These are phyloP conservation scores for Niveomyces coronatus DNA, from an alignment of 2,329 filamentous ascomycete species.

Conservation along the genomic window DNA sequence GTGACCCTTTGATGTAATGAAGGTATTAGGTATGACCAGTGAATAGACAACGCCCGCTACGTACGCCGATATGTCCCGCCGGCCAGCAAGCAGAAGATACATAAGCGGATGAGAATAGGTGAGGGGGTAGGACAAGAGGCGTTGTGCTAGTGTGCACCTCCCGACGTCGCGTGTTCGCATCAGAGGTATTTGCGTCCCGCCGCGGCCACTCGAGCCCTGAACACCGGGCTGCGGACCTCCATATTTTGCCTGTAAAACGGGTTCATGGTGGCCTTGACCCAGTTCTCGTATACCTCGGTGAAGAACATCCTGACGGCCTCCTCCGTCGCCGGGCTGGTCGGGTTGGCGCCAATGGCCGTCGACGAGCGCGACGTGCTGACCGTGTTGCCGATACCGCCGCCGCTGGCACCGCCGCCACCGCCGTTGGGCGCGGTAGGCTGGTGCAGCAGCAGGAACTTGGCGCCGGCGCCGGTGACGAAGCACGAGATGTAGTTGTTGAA, in stretches of 20 bases:
- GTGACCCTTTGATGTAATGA: no score
- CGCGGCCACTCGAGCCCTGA: conserved; percentile 68
- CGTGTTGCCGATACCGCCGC: no score
- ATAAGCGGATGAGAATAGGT: no score
- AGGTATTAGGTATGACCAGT: no score
- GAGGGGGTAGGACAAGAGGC: no score
- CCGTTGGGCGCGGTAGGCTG: conserved; percentile 50
- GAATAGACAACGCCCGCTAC: neutral
- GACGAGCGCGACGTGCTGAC: conserved; percentile 43
- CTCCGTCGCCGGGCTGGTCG: conserved; percentile 80
- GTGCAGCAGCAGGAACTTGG: conserved; percentile 90
- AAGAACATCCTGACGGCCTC: conserved; percentile 95
- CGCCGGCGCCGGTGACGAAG: conserved; percentile 86
- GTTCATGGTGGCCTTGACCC: conserved; percentile 95
- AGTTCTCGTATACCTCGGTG: conserved; percentile 88
- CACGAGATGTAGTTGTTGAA: conserved; percentile 92
- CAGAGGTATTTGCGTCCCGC: conserved; percentile 89
- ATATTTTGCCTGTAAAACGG: conserved; percentile 86
- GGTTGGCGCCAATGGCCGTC: conserved; percentile 72
- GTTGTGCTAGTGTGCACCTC: no score
- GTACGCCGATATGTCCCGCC: conserved; percentile 4
- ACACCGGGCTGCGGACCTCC: conserved; percentile 78
- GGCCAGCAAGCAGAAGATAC: no score
- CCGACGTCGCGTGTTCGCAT: conserved; percentile 18
- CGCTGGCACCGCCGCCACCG: no score